phyloP scores from a whole-genome alignment of 805 yeast genomes.

The Metschnikowia vanudenii region DNA sequence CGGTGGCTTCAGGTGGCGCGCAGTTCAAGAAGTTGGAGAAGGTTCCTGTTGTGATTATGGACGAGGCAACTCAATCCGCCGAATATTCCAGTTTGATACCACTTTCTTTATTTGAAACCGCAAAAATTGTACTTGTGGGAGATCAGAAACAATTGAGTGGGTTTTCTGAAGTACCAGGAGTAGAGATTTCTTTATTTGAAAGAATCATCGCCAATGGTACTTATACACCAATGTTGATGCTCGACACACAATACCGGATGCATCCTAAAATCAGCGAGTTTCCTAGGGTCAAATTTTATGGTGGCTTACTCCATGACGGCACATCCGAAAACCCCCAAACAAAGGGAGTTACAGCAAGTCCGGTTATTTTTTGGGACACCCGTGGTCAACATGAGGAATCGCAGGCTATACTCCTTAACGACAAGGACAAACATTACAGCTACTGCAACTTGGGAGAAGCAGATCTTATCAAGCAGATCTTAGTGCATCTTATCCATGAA shows the following conservation, averaged over 20 bases:
- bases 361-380: constrained; percentile 94
- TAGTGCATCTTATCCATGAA: constrained; percentile 20
- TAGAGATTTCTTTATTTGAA: constrained; percentile 83
- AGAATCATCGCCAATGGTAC: constrained; percentile 53
- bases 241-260: constrained; percentile 95
- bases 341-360: constrained; percentile 75
- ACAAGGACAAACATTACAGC: too few relatives aligned
- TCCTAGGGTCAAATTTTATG: constrained; percentile 87
- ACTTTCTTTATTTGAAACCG: constrained; percentile 61
- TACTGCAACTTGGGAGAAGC: too few relatives aligned
- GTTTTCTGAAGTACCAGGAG: constrained; percentile 55
- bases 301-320: constrained; percentile 88
- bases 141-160: constrained; percentile 45
- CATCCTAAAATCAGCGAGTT: constrained; percentile 84
- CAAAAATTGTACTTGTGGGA: constrained; percentile 86
- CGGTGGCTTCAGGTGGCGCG: too few relatives aligned
- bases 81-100: too few relatives aligned
- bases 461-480: too few relatives aligned
- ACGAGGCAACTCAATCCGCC: too few relatives aligned
- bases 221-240: constrained; percentile 29
- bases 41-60: too few relatives aligned
- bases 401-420: neutral
- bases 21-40: too few relatives aligned
- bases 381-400: constrained; percentile 51
- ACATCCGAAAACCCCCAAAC: constrained; percentile 72